These are phyloP conservation scores for Chalaropsis thielavioides DNA, from an alignment of 2,329 filamentous ascomycete species.

Conservation along the genomic window DNA sequence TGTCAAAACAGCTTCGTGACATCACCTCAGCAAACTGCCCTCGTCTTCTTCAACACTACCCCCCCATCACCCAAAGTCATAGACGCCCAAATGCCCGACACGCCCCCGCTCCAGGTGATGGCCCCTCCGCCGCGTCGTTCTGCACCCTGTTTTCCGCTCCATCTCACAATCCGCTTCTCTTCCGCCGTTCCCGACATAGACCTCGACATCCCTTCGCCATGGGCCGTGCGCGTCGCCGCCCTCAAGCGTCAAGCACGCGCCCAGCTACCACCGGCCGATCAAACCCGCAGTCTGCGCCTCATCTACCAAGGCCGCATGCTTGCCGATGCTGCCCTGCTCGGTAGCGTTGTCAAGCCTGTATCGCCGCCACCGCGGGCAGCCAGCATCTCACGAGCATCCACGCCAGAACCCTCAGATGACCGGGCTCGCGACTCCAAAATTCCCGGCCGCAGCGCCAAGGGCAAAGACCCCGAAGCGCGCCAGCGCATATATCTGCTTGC, in stretches of 20 bases:
- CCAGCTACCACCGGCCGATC: slow-evolving; percentile 47
- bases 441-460: slow-evolving; percentile 22
- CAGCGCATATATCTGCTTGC: slow-evolving; percentile 12
- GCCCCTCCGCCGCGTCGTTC: not conserved
- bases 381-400: slow-evolving; percentile 14
- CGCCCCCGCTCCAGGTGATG: not conserved
- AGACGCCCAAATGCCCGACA: not conserved
- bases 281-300: slow-evolving; percentile 62
- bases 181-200: slow-evolving; percentile 69
- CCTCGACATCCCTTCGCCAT: slow-evolving; percentile 56
- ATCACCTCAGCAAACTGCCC: no score
- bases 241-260: slow-evolving; percentile 72
- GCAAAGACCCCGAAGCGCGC: slow-evolving; percentile 20
- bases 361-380: slow-evolving; percentile 18
- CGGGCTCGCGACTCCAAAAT: not conserved
- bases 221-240: slow-evolving; percentile 55
- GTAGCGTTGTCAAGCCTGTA: slow-evolving; percentile 45
- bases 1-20: no score
- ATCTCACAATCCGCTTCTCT: slow-evolving; percentile 82
- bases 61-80: no score
- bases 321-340: slow-evolving; percentile 54
- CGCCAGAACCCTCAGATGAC: not conserved
- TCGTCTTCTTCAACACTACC: no score
- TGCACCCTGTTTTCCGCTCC: slow-evolving; percentile 33
- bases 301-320: slow-evolving; percentile 84